These are phyloP conservation scores for Erythrophleum ivorense DNA, from an alignment of 331 rosid species.

Conservation along the genomic window DNA sequence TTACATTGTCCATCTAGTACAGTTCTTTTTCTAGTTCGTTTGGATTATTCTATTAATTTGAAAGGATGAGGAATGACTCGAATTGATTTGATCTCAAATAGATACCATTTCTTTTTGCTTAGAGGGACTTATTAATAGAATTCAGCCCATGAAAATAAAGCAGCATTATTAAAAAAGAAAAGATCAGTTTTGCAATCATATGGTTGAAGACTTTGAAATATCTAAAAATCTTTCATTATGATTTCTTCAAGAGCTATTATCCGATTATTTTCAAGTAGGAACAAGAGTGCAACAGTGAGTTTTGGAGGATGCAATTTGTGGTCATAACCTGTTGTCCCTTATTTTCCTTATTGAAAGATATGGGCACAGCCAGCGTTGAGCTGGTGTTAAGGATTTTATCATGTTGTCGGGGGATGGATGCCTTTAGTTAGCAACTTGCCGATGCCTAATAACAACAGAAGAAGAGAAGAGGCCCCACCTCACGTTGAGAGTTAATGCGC, in stretches of 20 bases:
- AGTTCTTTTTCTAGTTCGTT: background rate
- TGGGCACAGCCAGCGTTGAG: background rate
- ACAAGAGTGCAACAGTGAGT: background rate
- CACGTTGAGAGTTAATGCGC: background rate
- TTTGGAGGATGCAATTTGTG: background rate
- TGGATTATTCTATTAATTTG: background rate
- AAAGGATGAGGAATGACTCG: constrained; percentile 38
- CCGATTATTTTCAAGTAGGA: background rate
- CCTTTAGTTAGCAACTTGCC: background rate
- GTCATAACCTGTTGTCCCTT: background rate
- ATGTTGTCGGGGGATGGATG: constrained; percentile 10
- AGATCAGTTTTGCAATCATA: background rate
- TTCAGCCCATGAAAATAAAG: background rate
- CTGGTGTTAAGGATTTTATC: background rate
- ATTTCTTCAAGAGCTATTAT: background rate
- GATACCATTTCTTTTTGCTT: background rate
- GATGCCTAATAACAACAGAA: background rate
- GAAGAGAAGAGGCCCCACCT: background rate
- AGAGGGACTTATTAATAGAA: background rate
- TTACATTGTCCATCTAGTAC: background rate
- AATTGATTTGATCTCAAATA: constrained; percentile 28
- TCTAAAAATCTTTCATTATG: background rate
- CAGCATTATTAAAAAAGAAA: background rate
- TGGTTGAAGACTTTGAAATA: background rate
- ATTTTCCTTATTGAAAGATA: background rate